Evolutionary conservation across 768 basidiomycete species (phyloP).

Genomic region (Naematelia encephala): DNA sequence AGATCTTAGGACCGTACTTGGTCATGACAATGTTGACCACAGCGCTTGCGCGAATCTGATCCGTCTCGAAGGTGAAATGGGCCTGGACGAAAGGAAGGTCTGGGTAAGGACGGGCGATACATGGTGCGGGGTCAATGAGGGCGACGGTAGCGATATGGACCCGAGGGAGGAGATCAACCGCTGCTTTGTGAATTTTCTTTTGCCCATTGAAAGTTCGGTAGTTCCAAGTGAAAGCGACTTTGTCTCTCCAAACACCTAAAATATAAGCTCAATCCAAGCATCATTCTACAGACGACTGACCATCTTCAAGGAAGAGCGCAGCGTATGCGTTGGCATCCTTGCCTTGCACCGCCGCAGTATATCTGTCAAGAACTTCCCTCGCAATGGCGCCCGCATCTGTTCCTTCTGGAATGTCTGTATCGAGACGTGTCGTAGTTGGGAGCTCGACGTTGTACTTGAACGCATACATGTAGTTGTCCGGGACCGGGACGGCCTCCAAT

Average conservation of each 20-base stretch:
- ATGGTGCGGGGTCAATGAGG: slow-evolving; percentile 20
- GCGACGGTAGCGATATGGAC: slow-evolving; percentile 16
- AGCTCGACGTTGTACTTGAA: background rate
- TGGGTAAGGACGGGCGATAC: slow-evolving; percentile 26
- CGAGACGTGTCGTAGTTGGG: background rate
- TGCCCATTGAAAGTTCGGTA: slow-evolving; percentile 62
- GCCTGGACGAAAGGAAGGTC: slow-evolving; percentile 62
- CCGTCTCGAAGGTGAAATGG: slow-evolving; percentile 59
- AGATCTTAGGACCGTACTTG: slow-evolving; percentile 59
- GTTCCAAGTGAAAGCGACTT: slow-evolving; percentile 64
- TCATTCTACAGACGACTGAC: background rate
- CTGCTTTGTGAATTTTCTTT: slow-evolving; percentile 48
- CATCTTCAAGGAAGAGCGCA: slow-evolving; percentile 23
- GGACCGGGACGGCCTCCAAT: too few species aligned
- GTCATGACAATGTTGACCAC: slow-evolving; percentile 57
- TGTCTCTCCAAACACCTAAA: slow-evolving; percentile 58
- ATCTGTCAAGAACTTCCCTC: too few species aligned
- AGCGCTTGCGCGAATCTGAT: slow-evolving; percentile 57
- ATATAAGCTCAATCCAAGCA: background rate
- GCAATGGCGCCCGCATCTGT: too few species aligned
- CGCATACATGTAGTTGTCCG: background rate
- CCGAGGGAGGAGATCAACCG: slow-evolving; percentile 53
- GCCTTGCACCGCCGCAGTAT: too few species aligned
- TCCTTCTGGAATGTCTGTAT: background rate
- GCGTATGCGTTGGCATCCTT: slow-evolving; percentile 20